Evolutionary conservation across 345 rosid species (phyloP).

Genomic region (Capsella bursapastoris): DNA sequence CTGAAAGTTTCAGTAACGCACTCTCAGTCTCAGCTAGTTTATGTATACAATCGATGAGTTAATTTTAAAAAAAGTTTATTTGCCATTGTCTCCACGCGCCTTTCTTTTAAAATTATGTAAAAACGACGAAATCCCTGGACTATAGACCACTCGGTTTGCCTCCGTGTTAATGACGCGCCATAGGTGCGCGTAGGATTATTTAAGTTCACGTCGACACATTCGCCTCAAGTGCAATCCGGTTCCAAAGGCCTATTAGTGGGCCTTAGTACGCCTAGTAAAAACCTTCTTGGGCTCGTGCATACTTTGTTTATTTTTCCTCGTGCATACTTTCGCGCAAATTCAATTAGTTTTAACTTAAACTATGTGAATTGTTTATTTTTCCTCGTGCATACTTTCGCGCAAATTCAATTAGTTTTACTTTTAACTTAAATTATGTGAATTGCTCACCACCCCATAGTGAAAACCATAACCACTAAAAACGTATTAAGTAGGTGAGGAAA

Average conservation of each 20-base stretch:
- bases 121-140: not conserved
- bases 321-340: not conserved
- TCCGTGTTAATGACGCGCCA: not conserved
- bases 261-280: not conserved
- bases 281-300: not conserved
- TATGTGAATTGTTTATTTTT: not conserved
- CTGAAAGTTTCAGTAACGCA: no score
- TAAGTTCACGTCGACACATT: not conserved
- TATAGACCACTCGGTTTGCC: not conserved
- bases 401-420: no score
- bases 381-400: not conserved
- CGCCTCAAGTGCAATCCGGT: not conserved
- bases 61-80: no score
- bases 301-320: no score
- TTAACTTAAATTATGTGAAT: not conserved
- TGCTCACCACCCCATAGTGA: not conserved
- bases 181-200: not conserved
- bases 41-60: not conserved
- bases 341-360: no score
- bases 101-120: not conserved
- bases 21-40: no score
- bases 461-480: no score
- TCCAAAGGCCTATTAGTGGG: not conserved
- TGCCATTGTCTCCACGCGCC: not conserved
- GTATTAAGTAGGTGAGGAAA: no score